Base-by-base conservation (phyloP, 495 filamentous ascomycete genomes). In the Penicillium atrosanguineum region DNA sequence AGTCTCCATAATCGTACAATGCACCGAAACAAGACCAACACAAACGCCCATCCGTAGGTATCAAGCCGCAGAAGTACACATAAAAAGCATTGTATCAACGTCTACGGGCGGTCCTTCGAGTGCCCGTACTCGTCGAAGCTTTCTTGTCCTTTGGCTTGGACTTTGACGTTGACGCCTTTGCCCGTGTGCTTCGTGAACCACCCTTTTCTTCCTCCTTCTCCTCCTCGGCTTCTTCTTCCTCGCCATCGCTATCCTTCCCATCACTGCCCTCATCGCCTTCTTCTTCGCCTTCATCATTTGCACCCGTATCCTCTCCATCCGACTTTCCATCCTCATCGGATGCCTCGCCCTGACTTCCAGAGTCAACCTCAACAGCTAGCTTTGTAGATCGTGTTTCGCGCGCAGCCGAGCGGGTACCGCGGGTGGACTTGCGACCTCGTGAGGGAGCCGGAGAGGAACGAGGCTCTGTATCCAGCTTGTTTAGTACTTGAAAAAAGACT, bases 371-470 rank as follows among this genome's bases (percentile, higher is more conserved):
- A 7, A 74, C 70, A 28, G 78, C 69, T 12, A 78, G 56, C 25
- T 68, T 68, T 19, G 73, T 75, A 7, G 69, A 68, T 7, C 78
- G 70, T n/a, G 74, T 75, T 26, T 71, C 74, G 48, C 70, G 71
- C 20, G 64, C 68, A 9, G 62, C 52, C 38, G 63, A 59, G 21
- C 75, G 71, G 7, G 73, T 66, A 8, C 63, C 64, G 25, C 74
- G 70, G 48, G 62, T 69, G 18, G 65, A 53, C 46, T 76, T 78
- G 28, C 70, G 69, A 38, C 75, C 78, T 68, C 69, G 70, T 37
- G 70, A 72, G 6, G 73, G 78, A 25, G 65, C 76, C 12, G 76
- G 76, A 6, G 79, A 80, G 25, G 78, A 79, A 23, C 72, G 72
- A 7, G 74, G 68, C 61, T 81, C 79, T 79, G 58, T 34, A 26